These are phyloP conservation scores for Immersiporthe knoxdaviesiana DNA, from an alignment of 2,329 filamentous ascomycete genomes.

Conservation along the genomic window DNA sequence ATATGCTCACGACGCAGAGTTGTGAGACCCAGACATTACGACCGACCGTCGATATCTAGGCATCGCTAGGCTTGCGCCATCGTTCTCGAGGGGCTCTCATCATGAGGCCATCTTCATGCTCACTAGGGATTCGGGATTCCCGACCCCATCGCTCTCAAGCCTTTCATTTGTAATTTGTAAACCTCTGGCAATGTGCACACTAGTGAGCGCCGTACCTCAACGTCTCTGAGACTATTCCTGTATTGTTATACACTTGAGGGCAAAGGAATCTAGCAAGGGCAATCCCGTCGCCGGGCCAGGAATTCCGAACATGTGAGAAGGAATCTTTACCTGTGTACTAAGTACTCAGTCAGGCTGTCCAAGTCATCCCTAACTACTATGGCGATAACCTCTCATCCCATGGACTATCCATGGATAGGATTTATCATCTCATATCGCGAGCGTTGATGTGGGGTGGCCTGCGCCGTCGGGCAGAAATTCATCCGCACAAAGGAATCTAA, in stretches of 20 bases:
- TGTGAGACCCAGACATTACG: not conserved
- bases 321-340: not conserved
- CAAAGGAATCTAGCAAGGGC: not conserved
- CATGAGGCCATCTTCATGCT: not conserved
- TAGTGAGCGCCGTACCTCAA: not conserved
- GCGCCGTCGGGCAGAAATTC: not conserved
- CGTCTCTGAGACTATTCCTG: not conserved
- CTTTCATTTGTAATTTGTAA: not conserved
- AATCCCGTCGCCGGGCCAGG: not conserved
- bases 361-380: not conserved
- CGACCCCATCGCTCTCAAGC: not conserved
- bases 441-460: not conserved
- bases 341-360: not conserved
- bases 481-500: not conserved
- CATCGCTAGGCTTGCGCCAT: not conserved
- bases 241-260: no score
- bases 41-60: not conserved
- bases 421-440: not conserved
- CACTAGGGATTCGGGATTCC: not conserved
- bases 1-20: not conserved
- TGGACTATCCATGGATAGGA: not conserved
- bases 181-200: not conserved
- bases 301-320: not conserved
- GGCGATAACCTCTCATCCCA: not conserved
- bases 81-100: not conserved